These are phyloP conservation scores for Lepidopterella palustris DNA, from an alignment of 495 filamentous ascomycete genomes.

Conservation along the genomic window DNA sequence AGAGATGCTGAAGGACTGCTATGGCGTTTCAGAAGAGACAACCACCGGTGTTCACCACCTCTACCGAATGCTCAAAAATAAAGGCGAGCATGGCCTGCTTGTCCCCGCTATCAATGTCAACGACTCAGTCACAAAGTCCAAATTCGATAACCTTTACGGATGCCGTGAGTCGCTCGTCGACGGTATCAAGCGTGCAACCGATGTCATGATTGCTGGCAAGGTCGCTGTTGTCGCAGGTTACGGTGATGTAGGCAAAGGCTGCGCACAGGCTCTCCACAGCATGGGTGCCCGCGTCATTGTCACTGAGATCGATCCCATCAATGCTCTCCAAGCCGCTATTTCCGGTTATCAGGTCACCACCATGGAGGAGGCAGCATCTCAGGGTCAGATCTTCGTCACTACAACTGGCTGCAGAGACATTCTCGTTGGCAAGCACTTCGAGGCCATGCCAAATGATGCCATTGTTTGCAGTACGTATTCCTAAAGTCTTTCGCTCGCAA, in stretches of 20 bases:
- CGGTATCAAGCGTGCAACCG: conserved; percentile 99
- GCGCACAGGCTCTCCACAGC: conserved; percentile 85
- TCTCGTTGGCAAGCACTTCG: conserved; percentile 84
- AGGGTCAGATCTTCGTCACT: conserved; percentile 97
- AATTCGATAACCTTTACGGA: conserved; percentile 99
- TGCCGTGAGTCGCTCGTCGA: conserved; percentile 98
- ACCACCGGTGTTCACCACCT: conserved; percentile 99
- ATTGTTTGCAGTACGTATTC: conserved; percentile 89
- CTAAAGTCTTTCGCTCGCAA: not conserved
- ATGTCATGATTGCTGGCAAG: conserved; percentile 99
- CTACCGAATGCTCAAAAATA: conserved; percentile 93
- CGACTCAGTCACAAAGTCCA: conserved; percentile 98
- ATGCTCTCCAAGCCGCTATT: conserved; percentile 96
- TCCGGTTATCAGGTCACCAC: conserved; percentile 93
- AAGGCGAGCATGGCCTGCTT: conserved; percentile 58
- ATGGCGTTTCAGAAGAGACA: conserved; percentile 97
- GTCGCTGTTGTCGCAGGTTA: conserved; percentile 94
- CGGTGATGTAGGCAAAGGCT: conserved; percentile 99
- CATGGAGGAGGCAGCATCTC: conserved; percentile 87
- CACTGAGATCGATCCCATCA: conserved; percentile 98
- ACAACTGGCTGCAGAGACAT: conserved; percentile 99
- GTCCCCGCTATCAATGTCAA: conserved; percentile 99
- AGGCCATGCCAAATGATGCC: conserved; percentile 95
- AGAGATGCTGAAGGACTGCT: conserved; percentile 94
- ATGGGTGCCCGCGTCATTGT: conserved; percentile 97